Percentiles rank a stretch among this genome's conserved stretches.
Evolutionary conservation across 2,329 filamentous ascomycete species (phyloP).

Genomic region (Arthroderma uncinatum): DNA sequence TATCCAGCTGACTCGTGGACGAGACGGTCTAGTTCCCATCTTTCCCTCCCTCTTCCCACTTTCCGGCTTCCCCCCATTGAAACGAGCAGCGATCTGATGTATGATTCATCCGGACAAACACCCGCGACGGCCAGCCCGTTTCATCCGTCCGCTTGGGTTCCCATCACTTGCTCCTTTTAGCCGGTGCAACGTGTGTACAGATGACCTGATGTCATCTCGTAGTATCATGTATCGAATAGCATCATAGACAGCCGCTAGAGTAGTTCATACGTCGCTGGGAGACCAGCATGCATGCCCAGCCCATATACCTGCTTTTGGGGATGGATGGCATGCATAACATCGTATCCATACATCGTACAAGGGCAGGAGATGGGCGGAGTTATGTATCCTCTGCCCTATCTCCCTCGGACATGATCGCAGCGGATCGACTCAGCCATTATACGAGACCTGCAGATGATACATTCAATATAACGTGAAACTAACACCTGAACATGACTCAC

Average conservation of each 20-base stretch:
- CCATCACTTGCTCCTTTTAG: neutral
- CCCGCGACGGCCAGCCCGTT: neutral
- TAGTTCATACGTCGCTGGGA: neutral
- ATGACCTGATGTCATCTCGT: neutral
- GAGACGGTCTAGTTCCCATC: too few relatives aligned
- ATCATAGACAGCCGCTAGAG: too few relatives aligned
- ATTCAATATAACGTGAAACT: neutral
- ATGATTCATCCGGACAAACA: neutral
- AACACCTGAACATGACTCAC: too few relatives aligned
- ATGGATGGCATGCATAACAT: too few relatives aligned
- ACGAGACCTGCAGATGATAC: neutral
- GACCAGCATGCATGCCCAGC: neutral
- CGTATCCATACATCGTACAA: too few relatives aligned
- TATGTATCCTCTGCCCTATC: neutral
- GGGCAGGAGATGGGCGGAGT: neutral
- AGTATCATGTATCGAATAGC: too few relatives aligned
- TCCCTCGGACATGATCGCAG: neutral
- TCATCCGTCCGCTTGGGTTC: neutral
- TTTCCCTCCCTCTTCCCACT: neutral
- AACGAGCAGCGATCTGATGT: neutral
- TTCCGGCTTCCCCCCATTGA: neutral
- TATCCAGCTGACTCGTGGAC: neutral
- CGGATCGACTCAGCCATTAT: neutral
- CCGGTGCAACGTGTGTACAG: neutral
- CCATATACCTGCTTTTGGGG: too few relatives aligned